Evolutionary conservation across 768 basidiomycete genomes (phyloP), one percentile per base, ranked within the genome.

Genomic region (Calocybe gangraenosa): DNA sequence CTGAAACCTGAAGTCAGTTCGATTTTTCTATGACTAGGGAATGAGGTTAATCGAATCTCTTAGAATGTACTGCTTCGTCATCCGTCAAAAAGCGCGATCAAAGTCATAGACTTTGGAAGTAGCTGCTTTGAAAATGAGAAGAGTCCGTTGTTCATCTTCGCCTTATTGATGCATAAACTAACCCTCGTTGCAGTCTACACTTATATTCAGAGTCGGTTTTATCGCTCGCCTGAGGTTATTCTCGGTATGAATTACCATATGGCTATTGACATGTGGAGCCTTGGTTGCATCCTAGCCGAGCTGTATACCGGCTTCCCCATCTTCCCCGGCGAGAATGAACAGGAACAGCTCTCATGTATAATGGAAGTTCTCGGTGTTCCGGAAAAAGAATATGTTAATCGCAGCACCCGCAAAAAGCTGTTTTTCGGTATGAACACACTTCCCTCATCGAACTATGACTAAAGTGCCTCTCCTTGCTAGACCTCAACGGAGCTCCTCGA

Each of bases 181-280:
- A 47, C 33, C 34, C 32, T 32, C 25, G 7, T 15, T n/a, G 7
- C 51, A 99, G 96, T 99, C 51, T 99, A 98, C 65, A 99, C 96
- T 1, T 99, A 99, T 61, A 98, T 99, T 53, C 96, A 98, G 65
- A 95, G 92, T 68, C 90, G 96, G 33, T 99, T 99, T 73, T 99
- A 99, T 69, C 92, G 96, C n/a, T 96, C 93, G 15, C 96, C 96
- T 2, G 96, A 99, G 67, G 95, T 99, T 55, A 99, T 99, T 45
- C 79, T 99, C 31, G 96, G 96, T 42, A 91, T 95, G 87, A 96
- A 93, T 63, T 99, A 99, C 64, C 92, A 95, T 61, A 98, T 96
- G 92, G 93, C 90, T 25, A 95, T 94, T 51, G 92, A 98, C 62
- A 99, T 99, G 94, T 99, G 96, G 96, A 95, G 92, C 71, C 66